phyloP scores from a whole-genome alignment of 2,329 filamentous ascomycete species.

The Decorospora gaudefroyi region DNA sequence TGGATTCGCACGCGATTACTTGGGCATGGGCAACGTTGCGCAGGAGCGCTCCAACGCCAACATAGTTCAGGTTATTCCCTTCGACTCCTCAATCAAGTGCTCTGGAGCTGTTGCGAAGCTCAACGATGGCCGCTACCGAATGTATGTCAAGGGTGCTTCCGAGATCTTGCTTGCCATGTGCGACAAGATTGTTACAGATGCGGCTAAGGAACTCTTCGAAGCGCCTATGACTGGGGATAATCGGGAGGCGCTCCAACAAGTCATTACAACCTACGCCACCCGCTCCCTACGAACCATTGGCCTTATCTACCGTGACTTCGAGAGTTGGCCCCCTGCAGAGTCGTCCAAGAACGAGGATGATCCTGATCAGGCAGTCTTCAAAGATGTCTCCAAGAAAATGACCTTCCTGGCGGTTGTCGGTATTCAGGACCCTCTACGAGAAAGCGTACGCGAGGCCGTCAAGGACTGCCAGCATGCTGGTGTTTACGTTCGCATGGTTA shows the following conservation, averaged over 20 bases:
- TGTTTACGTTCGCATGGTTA: slow-evolving; percentile 83
- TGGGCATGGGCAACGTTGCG: slow-evolving; percentile 65
- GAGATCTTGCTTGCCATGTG: slow-evolving; percentile 57
- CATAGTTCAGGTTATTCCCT: slow-evolving; percentile 61
- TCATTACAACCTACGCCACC: slow-evolving; percentile 78
- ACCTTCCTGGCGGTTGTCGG: slow-evolving; percentile 74
- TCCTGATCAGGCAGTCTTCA: slow-evolving; percentile 65
- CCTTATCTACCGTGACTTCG: slow-evolving; percentile 81
- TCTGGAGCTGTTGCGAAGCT: slow-evolving; percentile 68
- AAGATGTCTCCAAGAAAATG: slow-evolving; percentile 72
- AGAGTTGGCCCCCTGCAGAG: slow-evolving; percentile 73
- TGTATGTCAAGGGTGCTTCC: slow-evolving; percentile 59
- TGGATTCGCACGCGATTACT: slow-evolving; percentile 67
- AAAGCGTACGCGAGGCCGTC: slow-evolving; percentile 75
- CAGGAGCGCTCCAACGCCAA: slow-evolving; percentile 66
- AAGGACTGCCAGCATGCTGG: slow-evolving; percentile 73
- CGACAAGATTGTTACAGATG: slow-evolving; percentile 62
- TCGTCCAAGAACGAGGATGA: slow-evolving; percentile 65
- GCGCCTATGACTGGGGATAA: slow-evolving; percentile 61
- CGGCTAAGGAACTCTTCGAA: slow-evolving; percentile 60
- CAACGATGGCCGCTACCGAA: slow-evolving; percentile 59
- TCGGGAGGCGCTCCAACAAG: slow-evolving; percentile 61
- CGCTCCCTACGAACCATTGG: slow-evolving; percentile 84
- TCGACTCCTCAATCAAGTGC: slow-evolving; percentile 70
- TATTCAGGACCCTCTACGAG: slow-evolving; percentile 79